phyloP scores from a whole-genome alignment of 2,329 filamentous ascomycete species.

The Nannizziopsis arthrosporioides region DNA sequence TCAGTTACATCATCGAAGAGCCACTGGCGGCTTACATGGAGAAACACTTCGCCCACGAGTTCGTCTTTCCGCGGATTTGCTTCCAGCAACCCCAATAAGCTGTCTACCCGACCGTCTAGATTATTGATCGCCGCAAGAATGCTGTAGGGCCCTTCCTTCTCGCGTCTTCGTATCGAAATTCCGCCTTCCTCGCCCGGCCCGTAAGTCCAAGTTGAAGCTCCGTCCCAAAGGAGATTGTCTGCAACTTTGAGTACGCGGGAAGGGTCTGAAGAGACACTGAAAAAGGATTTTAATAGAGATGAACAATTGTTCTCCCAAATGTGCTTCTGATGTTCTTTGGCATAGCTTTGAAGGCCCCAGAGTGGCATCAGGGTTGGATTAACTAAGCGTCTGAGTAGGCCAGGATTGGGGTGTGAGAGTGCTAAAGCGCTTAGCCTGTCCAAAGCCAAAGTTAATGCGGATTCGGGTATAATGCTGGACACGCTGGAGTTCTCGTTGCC shows the following conservation, averaged over 20 bases:
- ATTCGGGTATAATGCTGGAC: constrained; percentile 20
- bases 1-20: constrained; percentile 20
- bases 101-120: constrained; percentile 28
- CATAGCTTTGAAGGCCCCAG: constrained; percentile 32
- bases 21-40: constrained; percentile 33
- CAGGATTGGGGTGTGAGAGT: constrained; percentile 34
- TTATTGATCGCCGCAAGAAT: constrained; percentile 26
- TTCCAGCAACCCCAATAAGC: constrained; percentile 28
- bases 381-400: constrained; percentile 32
- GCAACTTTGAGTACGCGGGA: constrained; percentile 29
- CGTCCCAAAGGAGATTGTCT: constrained; percentile 33
- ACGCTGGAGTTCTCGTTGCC: constrained; percentile 1
- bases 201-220: constrained; percentile 31
- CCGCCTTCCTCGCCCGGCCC: constrained; percentile 16
- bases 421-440: constrained; percentile 28
- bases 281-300: constrained; percentile 30
- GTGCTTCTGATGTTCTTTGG: constrained; percentile 22
- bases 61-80: constrained; percentile 33
- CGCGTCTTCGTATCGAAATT: constrained; percentile 23
- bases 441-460: constrained; percentile 24
- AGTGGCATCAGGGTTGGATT: constrained; percentile 32
- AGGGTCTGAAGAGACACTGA: constrained; percentile 29
- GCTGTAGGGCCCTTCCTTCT: constrained; percentile 16
- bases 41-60: constrained; percentile 31
- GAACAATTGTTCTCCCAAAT: constrained; percentile 23